Percentiles rank a stretch among this genome's conserved stretches.
Conservation (phyloP, 345 rosid genomes). For the Hypericum androsaemum region DNA sequence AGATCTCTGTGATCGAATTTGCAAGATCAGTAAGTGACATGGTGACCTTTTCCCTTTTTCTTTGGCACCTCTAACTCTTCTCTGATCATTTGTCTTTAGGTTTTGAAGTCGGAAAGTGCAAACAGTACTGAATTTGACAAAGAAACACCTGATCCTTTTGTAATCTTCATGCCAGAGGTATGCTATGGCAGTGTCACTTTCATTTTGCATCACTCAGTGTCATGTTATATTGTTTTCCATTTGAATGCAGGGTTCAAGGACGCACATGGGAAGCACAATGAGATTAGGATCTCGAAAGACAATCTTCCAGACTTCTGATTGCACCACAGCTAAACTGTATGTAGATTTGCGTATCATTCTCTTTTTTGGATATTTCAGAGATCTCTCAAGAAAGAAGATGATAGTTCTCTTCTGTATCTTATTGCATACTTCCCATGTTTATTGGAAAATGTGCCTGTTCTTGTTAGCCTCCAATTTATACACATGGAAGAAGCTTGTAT, state of each 20-base stretch:
- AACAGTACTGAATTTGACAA: constrained; percentile 21
- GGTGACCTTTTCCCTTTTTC: constrained; percentile 2
- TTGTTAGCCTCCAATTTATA: neutral
- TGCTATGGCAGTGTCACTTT: neutral
- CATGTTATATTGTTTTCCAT: neutral
- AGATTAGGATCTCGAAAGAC: constrained; percentile 28
- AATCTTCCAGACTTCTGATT: constrained; percentile 23
- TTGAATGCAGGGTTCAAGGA: constrained; percentile 22
- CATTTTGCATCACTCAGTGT: constrained; percentile 4
- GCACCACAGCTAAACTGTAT: constrained; percentile 22
- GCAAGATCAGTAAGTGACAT: constrained; percentile 31
- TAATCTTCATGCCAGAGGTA: constrained; percentile 31
- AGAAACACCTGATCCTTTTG: constrained; percentile 22
- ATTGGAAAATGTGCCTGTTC: neutral
- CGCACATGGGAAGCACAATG: constrained; percentile 34
- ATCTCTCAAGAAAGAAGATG: constrained; percentile 1
- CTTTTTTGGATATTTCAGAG: neutral
- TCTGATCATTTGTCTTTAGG: constrained; percentile 34
- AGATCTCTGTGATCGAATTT: constrained; percentile 27
- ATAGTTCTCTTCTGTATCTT: constrained; percentile 1
- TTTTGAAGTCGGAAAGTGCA: constrained; percentile 24
- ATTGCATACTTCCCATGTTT: constrained; percentile 6
- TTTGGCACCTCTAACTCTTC: neutral
- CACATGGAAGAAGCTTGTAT: too few species aligned
- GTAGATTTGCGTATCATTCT: constrained; percentile 9